Conservation (phyloP, 2,329 filamentous ascomycete species). For the Penicillium sp. region DNA sequence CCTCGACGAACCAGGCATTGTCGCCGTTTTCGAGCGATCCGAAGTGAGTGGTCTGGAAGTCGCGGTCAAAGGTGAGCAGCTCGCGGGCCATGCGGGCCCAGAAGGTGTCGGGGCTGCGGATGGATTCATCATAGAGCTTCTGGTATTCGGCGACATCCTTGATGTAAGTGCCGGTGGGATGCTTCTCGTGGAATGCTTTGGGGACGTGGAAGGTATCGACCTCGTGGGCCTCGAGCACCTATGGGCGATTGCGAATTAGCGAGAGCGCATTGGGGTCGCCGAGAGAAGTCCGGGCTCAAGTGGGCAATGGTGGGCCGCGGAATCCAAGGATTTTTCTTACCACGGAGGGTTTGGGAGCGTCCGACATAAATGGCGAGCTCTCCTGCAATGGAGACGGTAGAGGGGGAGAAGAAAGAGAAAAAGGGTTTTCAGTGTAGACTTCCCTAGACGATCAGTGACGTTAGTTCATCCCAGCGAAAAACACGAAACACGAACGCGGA, state of each 20-base stretch:
- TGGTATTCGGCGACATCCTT: slow-evolving; percentile 61
- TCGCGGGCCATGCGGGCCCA: slow-evolving; percentile 85
- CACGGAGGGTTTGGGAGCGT: slow-evolving; percentile 41
- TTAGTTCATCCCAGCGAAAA: no score
- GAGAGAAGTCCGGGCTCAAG: no score
- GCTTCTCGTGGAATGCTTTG: slow-evolving; percentile 56
- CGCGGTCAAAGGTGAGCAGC: slow-evolving; percentile 81
- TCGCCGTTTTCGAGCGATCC: slow-evolving; percentile 78
- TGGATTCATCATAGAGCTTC: slow-evolving; percentile 73
- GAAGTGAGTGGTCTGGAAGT: slow-evolving; percentile 84
- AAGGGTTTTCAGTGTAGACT: no score
- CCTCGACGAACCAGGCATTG: slow-evolving; percentile 91
- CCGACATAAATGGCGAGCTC: slow-evolving; percentile 36
- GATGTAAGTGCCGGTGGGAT: slow-evolving; percentile 60
- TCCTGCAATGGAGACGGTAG: slow-evolving; percentile 2
- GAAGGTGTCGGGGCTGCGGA: slow-evolving; percentile 82
- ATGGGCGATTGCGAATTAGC: slow-evolving; percentile 14
- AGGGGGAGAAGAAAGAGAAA: not conserved
- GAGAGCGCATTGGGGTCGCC: no score
- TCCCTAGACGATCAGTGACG: no score
- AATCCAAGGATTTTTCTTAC: no score
- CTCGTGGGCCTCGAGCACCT: slow-evolving; percentile 49
- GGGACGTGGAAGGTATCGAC: slow-evolving; percentile 56
- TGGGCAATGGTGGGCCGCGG: not conserved
- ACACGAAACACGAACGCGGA: no score